Conservation (phyloP, 768 basidiomycete genomes). For the Podaxis pistillaris region DNA sequence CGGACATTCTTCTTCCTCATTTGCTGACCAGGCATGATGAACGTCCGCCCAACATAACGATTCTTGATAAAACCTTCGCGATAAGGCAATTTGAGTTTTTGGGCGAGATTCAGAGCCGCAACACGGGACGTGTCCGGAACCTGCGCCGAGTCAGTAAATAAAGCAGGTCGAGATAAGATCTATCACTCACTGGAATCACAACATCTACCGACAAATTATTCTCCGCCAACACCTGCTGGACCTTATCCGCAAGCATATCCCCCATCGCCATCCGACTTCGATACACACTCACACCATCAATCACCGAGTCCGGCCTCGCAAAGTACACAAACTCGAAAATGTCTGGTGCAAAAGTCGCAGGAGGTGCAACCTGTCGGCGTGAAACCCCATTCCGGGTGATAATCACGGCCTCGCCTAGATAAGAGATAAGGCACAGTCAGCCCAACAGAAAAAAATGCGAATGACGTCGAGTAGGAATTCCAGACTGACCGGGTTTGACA, state of each 20-base stretch:
- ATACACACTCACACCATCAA: slow-evolving; percentile 97
- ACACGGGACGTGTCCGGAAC: slow-evolving; percentile 97
- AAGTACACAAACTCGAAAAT: slow-evolving; percentile 99
- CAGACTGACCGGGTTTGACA: slow-evolving; percentile 75
- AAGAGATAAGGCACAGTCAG: not conserved
- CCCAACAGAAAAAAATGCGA: not conserved
- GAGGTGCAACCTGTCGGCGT: slow-evolving; percentile 68
- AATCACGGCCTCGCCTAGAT: slow-evolving; percentile 88
- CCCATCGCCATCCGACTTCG: slow-evolving; percentile 99
- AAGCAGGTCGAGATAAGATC: slow-evolving; percentile 3
- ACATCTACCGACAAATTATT: slow-evolving; percentile 82
- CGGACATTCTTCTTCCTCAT: slow-evolving; percentile 94
- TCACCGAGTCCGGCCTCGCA: slow-evolving; percentile 94
- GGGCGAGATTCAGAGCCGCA: slow-evolving; percentile 93
- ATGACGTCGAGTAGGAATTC: not conserved
- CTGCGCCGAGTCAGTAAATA: slow-evolving; percentile 30
- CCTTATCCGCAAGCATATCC: slow-evolving; percentile 88
- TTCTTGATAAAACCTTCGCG: slow-evolving; percentile 99
- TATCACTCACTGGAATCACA: slow-evolving; percentile 78
- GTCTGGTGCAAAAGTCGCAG: slow-evolving; percentile 87
- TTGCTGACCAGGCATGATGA: slow-evolving; percentile 99
- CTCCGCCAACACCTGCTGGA: slow-evolving; percentile 66
- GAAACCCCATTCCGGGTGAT: slow-evolving; percentile 81
- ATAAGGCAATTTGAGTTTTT: slow-evolving; percentile 86
- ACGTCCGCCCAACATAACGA: slow-evolving; percentile 95